phyloP scores from a whole-genome alignment of 208 protist species.

The Acanthamoeba sp. region DNA sequence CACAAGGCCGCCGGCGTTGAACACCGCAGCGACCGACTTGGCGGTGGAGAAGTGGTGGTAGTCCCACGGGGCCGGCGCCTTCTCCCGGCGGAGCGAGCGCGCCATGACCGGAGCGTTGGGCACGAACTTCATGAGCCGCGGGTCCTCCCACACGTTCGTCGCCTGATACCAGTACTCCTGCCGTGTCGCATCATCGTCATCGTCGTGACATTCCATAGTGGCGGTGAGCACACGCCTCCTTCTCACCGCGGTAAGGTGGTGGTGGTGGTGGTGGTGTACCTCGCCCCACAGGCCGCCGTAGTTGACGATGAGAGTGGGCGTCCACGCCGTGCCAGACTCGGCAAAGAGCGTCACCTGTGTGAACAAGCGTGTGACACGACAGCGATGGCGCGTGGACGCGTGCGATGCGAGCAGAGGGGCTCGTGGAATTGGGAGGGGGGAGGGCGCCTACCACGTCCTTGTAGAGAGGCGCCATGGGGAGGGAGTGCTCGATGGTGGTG shows the following conservation, averaged over 20 bases:
- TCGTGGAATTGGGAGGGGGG: too few species aligned
- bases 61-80: not conserved
- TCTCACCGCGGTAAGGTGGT: too few species aligned
- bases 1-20: not conserved
- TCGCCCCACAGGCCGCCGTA: slow-evolving; percentile 38
- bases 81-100: not conserved
- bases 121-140: slow-evolving; percentile 23
- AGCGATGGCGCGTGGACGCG: too few species aligned
- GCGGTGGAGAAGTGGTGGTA: slow-evolving; percentile 64
- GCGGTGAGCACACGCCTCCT: too few species aligned
- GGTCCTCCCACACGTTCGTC: slow-evolving; percentile 44
- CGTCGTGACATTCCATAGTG: too few species aligned
- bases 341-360: not conserved
- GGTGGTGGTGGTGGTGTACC: too few species aligned
- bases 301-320: slow-evolving; percentile 52
- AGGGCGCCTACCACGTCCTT: slow-evolving; percentile 30
- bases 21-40: slow-evolving; percentile 10
- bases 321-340: not conserved
- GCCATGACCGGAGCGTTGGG: slow-evolving; percentile 14
- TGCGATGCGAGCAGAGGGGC: too few species aligned
- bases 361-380: too few species aligned
- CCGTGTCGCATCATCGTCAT: too few species aligned
- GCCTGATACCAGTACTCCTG: slow-evolving; percentile 28
- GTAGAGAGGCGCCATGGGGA: slow-evolving; percentile 74
- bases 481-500: slow-evolving; percentile 69